Base-by-base conservation (phyloP, 139 green algal species). In the Chlorella sp. region DNA sequence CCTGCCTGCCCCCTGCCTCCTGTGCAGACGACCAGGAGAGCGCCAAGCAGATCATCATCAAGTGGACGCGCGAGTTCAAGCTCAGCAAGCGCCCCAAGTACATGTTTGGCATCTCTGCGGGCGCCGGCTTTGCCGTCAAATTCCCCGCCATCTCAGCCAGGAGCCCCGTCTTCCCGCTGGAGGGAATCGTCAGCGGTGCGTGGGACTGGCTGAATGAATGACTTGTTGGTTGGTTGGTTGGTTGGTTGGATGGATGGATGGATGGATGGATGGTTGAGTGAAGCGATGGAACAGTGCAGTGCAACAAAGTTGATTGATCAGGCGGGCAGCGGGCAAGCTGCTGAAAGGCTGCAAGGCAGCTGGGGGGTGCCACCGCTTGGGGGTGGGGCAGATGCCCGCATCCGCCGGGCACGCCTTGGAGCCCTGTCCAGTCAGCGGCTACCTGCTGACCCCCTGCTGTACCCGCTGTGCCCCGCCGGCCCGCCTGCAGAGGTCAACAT, bases 401-500 rank as follows among this genome's bases (percentile, higher is more conserved):
- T 0, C 36, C 3, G 14, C 14, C 40, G 53, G 78, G 40, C 53
- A 15, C 34, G 34, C 77, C 39, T 64, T 40, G 36, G 22, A 4
- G 32, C 22, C 39, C 39, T 83, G 37, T 16, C 32, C 64, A 14
- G 15, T 15, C 78, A 21, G 18, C 39, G 28, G 39, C 11, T 21
- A 36, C 39, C 26, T 83, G 37, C 39, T 36, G 14, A 64, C 37
- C 39, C 78, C 39, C 39, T 57, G 28, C 37, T 9, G 48, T 9
- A 22, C 34, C 76, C 16, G 0, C n/a, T 57, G 36, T 26, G 4
- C 16, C 34, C 76, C 16, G 16, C 37, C 77, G 24, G 37, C 39
- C n/a, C 32, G 42, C 48, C 34, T 81, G 36, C 66, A 88, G 84
- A 88, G 84, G 84, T 88, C 2, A 88, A 88, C 84, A 81, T 81